phyloP scores from a whole-genome alignment of 257 asterid species.

The Dorcoceras hygrometricum region DNA sequence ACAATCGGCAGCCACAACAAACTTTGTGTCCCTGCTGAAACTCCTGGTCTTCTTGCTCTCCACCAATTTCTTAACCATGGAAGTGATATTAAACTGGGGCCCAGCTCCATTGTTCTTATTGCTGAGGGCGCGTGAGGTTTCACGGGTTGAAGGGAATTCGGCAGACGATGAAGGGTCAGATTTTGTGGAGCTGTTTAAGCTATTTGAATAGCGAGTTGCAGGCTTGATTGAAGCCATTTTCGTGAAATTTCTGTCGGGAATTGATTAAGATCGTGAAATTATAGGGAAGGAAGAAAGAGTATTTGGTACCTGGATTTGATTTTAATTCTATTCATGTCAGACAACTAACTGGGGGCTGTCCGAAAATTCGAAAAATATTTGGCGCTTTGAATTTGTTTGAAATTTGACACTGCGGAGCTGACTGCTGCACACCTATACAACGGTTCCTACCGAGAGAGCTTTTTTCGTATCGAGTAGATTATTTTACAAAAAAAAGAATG shows the following conservation, averaged over 20 bases:
- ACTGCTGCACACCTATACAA: no score
- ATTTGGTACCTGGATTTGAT: not conserved
- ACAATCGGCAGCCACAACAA: slow-evolving; percentile 53
- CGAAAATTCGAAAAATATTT: not conserved
- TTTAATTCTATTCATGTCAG: not conserved
- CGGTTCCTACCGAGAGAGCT: no score
- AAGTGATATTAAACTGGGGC: slow-evolving; percentile 37
- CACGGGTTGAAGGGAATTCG: slow-evolving; percentile 32
- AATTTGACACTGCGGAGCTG: no score
- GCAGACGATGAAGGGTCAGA: slow-evolving; percentile 80
- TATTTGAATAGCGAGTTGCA: slow-evolving; percentile 66
- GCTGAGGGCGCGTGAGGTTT: slow-evolving; percentile 42
- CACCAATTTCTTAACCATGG: slow-evolving; percentile 69
- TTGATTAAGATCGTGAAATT: slow-evolving; percentile 22
- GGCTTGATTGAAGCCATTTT: slow-evolving; percentile 73
- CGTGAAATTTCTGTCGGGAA: slow-evolving; percentile 5
- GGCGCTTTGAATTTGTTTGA: not conserved
- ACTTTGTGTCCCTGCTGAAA: slow-evolving; percentile 36
- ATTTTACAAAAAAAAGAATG: no score
- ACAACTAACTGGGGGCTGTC: not conserved
- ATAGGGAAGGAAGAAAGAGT: slow-evolving; percentile 21
- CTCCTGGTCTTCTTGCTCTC: slow-evolving; percentile 54
- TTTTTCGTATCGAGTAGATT: no score
- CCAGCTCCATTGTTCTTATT: slow-evolving; percentile 28
- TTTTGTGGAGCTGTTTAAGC: slow-evolving; percentile 49